phyloP scores from a whole-genome alignment of 2,329 filamentous ascomycete species.

The Ceratocystis lukuohia region DNA sequence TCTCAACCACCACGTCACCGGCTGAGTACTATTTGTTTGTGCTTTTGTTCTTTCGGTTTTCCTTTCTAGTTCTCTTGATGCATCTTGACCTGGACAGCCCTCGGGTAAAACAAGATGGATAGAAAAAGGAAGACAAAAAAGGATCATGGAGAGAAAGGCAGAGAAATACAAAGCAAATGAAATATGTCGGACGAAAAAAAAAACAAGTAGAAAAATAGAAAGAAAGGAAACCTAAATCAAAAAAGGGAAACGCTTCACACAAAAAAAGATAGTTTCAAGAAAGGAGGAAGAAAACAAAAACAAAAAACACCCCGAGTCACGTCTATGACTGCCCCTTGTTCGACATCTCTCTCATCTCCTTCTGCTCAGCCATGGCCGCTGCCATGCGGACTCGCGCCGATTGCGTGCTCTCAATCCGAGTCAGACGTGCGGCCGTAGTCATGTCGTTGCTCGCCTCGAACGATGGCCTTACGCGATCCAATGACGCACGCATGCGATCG shows the following conservation, averaged over 20 bases:
- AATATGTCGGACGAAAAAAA: slow-evolving; percentile 18
- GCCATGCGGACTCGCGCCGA: slow-evolving; percentile 26
- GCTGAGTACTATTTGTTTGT: background rate
- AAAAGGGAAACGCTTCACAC: background rate
- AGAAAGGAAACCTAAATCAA: slow-evolving; percentile 21
- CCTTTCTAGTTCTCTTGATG: background rate
- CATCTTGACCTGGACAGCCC: slow-evolving; percentile 27
- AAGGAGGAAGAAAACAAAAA: background rate
- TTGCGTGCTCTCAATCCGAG: slow-evolving; percentile 64
- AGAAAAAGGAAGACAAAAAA: slow-evolving; percentile 13
- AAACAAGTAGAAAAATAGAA: slow-evolving; percentile 23
- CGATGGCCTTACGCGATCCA: slow-evolving; percentile 71
- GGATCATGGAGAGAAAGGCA: slow-evolving; percentile 21
- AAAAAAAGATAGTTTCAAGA: slow-evolving; percentile 7
- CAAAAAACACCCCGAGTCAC: background rate
- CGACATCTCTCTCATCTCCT: background rate
- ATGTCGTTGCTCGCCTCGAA: slow-evolving; percentile 86
- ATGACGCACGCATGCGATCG: slow-evolving; percentile 72
- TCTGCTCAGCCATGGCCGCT: background rate
- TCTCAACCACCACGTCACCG: background rate
- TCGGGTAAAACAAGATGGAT: slow-evolving; percentile 21
- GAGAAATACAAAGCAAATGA: slow-evolving; percentile 17
- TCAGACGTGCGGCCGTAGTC: slow-evolving; percentile 74
- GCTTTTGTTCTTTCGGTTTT: background rate
- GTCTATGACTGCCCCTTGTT: slow-evolving; percentile 11